These are phyloP conservation scores for Physcomitrellopsis africana DNA, from an alignment of 225 moss, liverwort and hornwort genomes.

Conservation along the genomic window DNA sequence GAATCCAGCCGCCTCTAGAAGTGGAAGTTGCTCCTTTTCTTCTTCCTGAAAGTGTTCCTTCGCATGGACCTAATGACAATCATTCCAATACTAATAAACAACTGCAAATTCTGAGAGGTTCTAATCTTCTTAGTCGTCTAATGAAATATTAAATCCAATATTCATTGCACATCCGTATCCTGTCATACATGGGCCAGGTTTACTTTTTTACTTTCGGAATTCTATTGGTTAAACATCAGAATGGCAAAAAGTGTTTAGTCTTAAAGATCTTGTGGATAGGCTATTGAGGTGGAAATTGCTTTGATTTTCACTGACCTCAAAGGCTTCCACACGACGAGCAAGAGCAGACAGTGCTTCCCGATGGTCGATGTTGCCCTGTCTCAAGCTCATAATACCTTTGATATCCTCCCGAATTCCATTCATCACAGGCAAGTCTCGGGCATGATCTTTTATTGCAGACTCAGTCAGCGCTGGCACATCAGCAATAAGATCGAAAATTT, in stretches of 20 bases:
- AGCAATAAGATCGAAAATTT: neutral
- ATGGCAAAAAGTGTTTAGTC: neutral
- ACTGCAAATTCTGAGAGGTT: neutral
- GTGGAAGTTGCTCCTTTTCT: conserved; percentile 56
- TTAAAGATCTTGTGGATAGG: neutral
- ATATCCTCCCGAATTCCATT: conserved; percentile 72
- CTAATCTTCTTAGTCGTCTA: neutral
- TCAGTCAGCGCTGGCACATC: conserved; percentile 48
- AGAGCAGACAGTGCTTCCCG: conserved; percentile 58
- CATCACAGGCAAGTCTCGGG: conserved; percentile 66
- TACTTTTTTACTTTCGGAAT: neutral
- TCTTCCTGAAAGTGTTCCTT: conserved; percentile 62
- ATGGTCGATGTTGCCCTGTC: conserved; percentile 49
- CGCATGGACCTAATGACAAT: conserved; percentile 35
- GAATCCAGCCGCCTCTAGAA: conserved; percentile 55
- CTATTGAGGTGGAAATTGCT: neutral
- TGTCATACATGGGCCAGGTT: neutral
- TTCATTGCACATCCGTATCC: neutral
- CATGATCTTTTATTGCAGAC: conserved; percentile 56
- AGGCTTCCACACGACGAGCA: conserved; percentile 46
- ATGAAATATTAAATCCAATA: neutral
- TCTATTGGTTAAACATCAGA: neutral
- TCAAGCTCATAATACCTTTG: conserved; percentile 53
- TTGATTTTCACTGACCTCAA: conserved; percentile 43
- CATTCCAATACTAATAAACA: neutral